Percentiles rank a stretch among this genome's conserved stretches.
phyloP scores from a whole-genome alignment of 2,329 filamentous ascomycete genomes.

The Magnaporthales sp. region DNA sequence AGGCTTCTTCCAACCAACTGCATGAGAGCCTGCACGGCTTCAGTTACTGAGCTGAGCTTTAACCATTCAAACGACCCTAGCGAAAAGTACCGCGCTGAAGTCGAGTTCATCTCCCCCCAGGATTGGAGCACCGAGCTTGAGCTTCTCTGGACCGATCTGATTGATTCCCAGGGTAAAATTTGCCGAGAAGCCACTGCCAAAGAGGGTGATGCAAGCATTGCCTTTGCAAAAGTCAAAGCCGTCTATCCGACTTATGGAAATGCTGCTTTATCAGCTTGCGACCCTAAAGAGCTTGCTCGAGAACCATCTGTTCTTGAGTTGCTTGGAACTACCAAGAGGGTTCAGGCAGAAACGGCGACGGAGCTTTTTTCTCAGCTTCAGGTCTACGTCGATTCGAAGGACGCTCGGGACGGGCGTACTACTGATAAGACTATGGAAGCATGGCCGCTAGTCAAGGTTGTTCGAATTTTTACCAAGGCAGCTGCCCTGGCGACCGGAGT shows the following conservation, averaged over 20 bases:
- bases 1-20: slow-evolving; percentile 33
- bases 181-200: slow-evolving; percentile 25
- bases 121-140: slow-evolving; percentile 46
- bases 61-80: slow-evolving; percentile 32
- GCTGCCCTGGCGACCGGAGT: background rate
- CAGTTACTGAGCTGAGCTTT: slow-evolving; percentile 51
- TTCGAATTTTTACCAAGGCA: background rate
- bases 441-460: background rate
- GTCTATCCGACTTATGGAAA: slow-evolving; percentile 34
- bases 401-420: background rate
- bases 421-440: background rate
- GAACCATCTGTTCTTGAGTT: slow-evolving; percentile 27
- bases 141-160: slow-evolving; percentile 37
- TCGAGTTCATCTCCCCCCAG: slow-evolving; percentile 44
- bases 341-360: slow-evolving; percentile 25
- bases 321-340: slow-evolving; percentile 33
- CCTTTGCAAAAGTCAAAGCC: slow-evolving; percentile 39
- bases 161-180: slow-evolving; percentile 27
- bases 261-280: slow-evolving; percentile 27
- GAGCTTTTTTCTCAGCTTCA: slow-evolving; percentile 34
- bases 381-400: background rate
- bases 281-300: slow-evolving; percentile 30
- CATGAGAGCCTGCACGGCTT: slow-evolving; percentile 53
- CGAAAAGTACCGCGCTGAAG: slow-evolving; percentile 38
- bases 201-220: slow-evolving; percentile 29